Evolutionary conservation across 805 yeast genomes (phyloP).

Genomic region (Schizosaccharomyces octosporus): DNA sequence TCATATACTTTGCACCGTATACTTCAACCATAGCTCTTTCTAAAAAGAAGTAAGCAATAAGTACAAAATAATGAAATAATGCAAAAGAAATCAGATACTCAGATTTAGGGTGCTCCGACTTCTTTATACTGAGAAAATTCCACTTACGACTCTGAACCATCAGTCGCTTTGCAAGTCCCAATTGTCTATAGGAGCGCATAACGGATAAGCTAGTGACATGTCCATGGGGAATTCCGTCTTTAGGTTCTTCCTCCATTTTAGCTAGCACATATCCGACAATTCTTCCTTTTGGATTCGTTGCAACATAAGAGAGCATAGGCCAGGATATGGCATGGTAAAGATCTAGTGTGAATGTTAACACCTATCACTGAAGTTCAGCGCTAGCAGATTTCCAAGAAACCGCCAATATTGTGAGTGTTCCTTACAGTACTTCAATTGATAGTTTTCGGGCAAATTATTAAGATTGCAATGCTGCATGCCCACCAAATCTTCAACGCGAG

Average conservation of each 20-base stretch:
- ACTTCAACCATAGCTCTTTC: slow-evolving; percentile 58
- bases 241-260: slow-evolving; percentile 59
- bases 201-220: slow-evolving; percentile 86
- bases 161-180: slow-evolving; percentile 80
- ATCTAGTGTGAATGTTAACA: slow-evolving; percentile 12
- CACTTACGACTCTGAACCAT: slow-evolving; percentile 44
- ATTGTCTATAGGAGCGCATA: slow-evolving; percentile 81
- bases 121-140: too few relatives aligned
- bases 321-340: slow-evolving; percentile 82
- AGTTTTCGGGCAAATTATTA: slow-evolving; percentile 50
- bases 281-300: slow-evolving; percentile 40
- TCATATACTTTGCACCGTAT: slow-evolving; percentile 59
- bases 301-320: slow-evolving; percentile 96
- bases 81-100: not conserved
- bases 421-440: slow-evolving; percentile 51
- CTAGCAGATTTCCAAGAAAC: not conserved
- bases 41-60: not conserved
- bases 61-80: not conserved
- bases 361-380: not conserved
- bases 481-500: slow-evolving; percentile 64
- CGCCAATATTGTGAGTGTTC: not conserved
- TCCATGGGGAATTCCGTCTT: slow-evolving; percentile 52
- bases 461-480: slow-evolving; percentile 80
- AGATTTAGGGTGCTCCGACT: too few relatives aligned
- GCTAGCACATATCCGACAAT: slow-evolving; percentile 91